A percentile compares a stretch with the other conserved stretches of the same genome.
Conservation (phyloP, 352 stramenopile species). For the Phytophthora sansomeana region DNA sequence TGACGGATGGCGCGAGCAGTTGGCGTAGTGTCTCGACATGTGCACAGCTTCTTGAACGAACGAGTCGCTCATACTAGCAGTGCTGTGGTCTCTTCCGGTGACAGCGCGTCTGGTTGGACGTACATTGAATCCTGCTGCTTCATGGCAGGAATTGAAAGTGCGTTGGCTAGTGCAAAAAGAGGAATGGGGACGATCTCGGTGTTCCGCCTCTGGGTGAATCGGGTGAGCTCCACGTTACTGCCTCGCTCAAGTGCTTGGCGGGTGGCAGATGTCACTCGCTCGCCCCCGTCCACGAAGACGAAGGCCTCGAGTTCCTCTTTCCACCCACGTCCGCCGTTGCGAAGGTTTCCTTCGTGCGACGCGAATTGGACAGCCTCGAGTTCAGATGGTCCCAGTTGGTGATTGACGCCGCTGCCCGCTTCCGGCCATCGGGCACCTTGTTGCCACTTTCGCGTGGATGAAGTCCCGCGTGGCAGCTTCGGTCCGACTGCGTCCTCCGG, state of each 20-base stretch:
- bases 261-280: constrained; percentile 25
- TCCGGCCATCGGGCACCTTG: background rate
- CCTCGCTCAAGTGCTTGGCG: constrained; percentile 25
- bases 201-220: constrained; percentile 6
- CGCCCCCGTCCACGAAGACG: background rate
- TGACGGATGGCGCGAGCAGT: constrained; percentile 22
- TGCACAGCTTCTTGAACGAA: constrained; percentile 44
- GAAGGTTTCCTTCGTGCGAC: constrained; percentile 3
- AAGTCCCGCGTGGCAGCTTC: constrained; percentile 24
- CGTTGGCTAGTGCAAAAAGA: constrained; percentile 13
- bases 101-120: constrained; percentile 14
- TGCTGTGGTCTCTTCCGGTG: constrained; percentile 32
- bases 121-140: constrained; percentile 13
- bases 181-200: constrained; percentile 19
- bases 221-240: constrained; percentile 31
- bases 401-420: constrained; percentile 12
- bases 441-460: background rate
- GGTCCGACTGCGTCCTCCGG: background rate
- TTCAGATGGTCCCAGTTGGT: constrained; percentile 30
- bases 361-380: constrained; percentile 24
- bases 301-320: constrained; percentile 3
- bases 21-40: constrained; percentile 44
- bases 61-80: constrained; percentile 43
- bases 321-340: constrained; percentile 3
- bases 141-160: constrained; percentile 15